phyloP scores from a whole-genome alignment of 306 rosid species.

The Arachis hypogaea region DNA sequence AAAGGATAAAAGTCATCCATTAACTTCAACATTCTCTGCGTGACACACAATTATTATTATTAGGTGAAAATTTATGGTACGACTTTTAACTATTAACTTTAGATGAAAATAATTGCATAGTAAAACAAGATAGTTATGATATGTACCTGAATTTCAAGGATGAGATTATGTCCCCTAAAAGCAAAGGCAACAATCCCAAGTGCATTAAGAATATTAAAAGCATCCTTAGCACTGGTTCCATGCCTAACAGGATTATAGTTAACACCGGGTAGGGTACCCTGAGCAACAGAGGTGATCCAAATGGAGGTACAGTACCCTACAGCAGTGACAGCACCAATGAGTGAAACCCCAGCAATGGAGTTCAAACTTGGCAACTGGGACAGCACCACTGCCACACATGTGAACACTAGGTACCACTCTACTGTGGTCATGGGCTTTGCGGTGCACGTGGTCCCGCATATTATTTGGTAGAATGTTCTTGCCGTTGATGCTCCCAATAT shows the following conservation, averaged over 20 bases:
- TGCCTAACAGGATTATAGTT: constrained; percentile 35
- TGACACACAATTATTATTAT: constrained; percentile 14
- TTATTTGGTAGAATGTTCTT: constrained; percentile 46
- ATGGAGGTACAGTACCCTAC: constrained; percentile 54
- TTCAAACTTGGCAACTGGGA: constrained; percentile 60
- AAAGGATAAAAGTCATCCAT: constrained; percentile 8
- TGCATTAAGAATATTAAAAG: constrained; percentile 49
- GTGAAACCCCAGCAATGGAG: constrained; percentile 55
- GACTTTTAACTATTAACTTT: neutral
- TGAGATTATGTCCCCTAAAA: constrained; percentile 60
- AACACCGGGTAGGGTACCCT: constrained; percentile 49
- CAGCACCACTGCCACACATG: constrained; percentile 52
- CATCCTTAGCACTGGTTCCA: neutral
- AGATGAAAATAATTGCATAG: too few species aligned
- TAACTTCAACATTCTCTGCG: constrained; percentile 18
- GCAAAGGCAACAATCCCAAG: constrained; percentile 60
- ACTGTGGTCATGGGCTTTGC: constrained; percentile 52
- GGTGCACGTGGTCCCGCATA: constrained; percentile 51
- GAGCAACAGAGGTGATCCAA: constrained; percentile 51
- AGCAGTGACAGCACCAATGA: constrained; percentile 59
- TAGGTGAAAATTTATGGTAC: too few species aligned
- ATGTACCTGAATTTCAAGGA: constrained; percentile 60
- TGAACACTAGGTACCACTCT: constrained; percentile 62
- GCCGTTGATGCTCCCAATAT: constrained; percentile 64
- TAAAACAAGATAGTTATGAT: neutral